Conservation (phyloP, 2,329 filamentous ascomycete genomes). For the Cryphonectria japonica region DNA sequence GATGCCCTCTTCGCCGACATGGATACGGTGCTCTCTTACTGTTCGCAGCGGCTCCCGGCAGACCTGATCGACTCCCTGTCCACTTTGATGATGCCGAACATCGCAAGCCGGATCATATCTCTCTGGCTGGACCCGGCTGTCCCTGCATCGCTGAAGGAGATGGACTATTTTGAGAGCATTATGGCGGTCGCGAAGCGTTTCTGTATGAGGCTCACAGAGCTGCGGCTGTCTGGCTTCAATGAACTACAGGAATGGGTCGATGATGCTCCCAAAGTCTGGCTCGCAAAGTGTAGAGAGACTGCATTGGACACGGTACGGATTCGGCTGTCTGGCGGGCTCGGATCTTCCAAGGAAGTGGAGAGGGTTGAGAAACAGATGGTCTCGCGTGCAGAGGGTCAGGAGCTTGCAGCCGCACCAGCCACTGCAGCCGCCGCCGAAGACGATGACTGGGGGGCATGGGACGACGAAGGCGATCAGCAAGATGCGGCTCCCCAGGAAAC, state of each 20-base stretch:
- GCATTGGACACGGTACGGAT: slow-evolving; percentile 75
- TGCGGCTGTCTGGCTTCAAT: slow-evolving; percentile 65
- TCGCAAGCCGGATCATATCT: slow-evolving; percentile 70
- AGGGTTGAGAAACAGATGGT: slow-evolving; percentile 83
- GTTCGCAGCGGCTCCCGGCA: slow-evolving; percentile 55
- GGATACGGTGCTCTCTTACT: slow-evolving; percentile 53
- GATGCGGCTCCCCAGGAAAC: slow-evolving; percentile 31
- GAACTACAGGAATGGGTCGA: slow-evolving; percentile 80
- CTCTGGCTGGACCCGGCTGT: slow-evolving; percentile 78
- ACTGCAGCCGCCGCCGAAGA: slow-evolving; percentile 46
- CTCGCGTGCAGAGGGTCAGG: slow-evolving; percentile 66
- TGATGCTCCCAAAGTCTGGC: slow-evolving; percentile 81
- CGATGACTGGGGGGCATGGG: slow-evolving; percentile 82
- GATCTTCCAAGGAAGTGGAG: slow-evolving; percentile 72
- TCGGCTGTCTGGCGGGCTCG: slow-evolving; percentile 67
- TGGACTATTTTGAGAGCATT: slow-evolving; percentile 71
- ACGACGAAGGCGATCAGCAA: slow-evolving; percentile 62
- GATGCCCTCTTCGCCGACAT: slow-evolving; percentile 59
- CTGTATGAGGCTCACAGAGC: slow-evolving; percentile 62
- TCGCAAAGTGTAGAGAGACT: slow-evolving; percentile 79
- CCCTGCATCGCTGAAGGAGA: slow-evolving; percentile 72
- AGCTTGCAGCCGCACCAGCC: slow-evolving; percentile 54
- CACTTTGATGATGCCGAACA: slow-evolving; percentile 68
- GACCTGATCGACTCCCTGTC: slow-evolving; percentile 66
- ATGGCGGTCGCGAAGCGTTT: slow-evolving; percentile 69